phyloP scores from a whole-genome alignment of 108 stramenopile genomes.

The Nitzschia sp. region DNA sequence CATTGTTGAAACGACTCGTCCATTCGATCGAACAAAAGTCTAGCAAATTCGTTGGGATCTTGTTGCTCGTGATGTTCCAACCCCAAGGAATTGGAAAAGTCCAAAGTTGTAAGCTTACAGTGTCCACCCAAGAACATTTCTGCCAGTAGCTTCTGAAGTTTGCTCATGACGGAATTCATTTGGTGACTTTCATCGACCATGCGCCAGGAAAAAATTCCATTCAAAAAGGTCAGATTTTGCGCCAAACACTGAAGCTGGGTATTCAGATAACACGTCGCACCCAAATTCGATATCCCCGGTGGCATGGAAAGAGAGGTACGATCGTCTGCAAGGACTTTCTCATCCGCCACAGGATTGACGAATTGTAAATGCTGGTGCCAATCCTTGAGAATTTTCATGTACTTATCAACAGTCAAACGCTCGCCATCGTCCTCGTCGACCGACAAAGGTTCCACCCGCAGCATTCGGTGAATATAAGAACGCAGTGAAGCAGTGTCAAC shows the following conservation, averaged over 20 bases:
- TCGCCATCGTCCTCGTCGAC: not conserved
- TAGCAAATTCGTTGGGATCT: conserved; percentile 91
- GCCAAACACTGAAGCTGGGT: conserved; percentile 88
- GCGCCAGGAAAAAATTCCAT: conserved; percentile 76
- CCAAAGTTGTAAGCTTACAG: conserved; percentile 56
- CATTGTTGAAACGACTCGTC: conserved; percentile 74
- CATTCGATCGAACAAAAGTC: conserved; percentile 82
- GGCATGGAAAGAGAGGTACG: conserved; percentile 40
- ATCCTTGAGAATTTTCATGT: conserved; percentile 16
- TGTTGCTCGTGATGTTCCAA: conserved; percentile 85
- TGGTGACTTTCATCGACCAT: conserved; percentile 26
- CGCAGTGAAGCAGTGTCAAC: conserved; percentile 8
- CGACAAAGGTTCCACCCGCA: not conserved
- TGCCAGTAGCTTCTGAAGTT: conserved; percentile 67
- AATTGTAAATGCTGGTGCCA: conserved; percentile 34
- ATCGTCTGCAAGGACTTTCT: not conserved
- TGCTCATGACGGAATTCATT: conserved; percentile 63
- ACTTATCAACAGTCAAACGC: conserved; percentile 14
- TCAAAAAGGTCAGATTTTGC: conserved; percentile 74
- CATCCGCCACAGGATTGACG: conserved; percentile 5
- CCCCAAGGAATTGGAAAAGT: conserved; percentile 68
- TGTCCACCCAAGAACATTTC: conserved; percentile 65
- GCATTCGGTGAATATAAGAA: not conserved
- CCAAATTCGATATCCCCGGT: conserved; percentile 81
- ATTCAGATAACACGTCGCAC: conserved; percentile 90